phyloP scores from a whole-genome alignment of 2,329 filamentous ascomycete species.

The Sphaerulina musiva region DNA sequence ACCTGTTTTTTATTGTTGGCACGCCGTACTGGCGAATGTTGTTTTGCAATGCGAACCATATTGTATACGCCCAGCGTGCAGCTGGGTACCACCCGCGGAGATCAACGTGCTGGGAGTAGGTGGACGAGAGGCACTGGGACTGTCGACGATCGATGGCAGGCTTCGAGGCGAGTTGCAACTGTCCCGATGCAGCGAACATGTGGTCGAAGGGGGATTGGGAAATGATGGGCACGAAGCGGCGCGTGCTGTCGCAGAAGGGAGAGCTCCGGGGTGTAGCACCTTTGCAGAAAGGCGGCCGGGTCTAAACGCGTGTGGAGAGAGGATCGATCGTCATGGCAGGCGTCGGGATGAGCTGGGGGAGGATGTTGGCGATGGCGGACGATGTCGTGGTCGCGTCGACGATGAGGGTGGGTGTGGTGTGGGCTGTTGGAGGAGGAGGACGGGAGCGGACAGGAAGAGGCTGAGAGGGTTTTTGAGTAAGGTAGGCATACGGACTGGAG shows the following conservation, averaged over 20 bases:
- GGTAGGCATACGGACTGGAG: background rate
- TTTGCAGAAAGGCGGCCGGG: conserved; percentile 3
- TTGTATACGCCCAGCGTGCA: conserved; percentile 20
- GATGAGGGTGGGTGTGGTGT: conserved; percentile 52
- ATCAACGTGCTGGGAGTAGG: conserved; percentile 8
- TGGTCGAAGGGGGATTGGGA: background rate
- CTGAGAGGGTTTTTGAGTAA: conserved; percentile 3
- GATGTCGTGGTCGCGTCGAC: conserved; percentile 5
- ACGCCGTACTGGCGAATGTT: conserved; percentile 3
- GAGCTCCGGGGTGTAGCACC: conserved; percentile 3
- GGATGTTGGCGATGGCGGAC: conserved; percentile 1
- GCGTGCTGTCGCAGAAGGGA: conserved; percentile 10
- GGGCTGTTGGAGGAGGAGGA: conserved; percentile 57
- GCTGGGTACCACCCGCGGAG: conserved; percentile 17
- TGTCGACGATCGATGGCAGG: conserved; percentile 1
- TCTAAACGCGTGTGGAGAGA: conserved; percentile 5
- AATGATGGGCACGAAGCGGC: background rate
- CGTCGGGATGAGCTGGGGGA: background rate
- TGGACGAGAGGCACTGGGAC: conserved; percentile 48
- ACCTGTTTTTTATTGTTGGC: conserved; percentile 54
- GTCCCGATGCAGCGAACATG: conserved; percentile 7
- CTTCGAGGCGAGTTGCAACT: background rate
- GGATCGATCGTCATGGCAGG: background rate
- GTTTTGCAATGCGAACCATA: conserved; percentile 20
- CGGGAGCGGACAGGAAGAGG: background rate